Evolutionary conservation across 768 basidiomycete species (phyloP).

Genomic region (Panellus pusillus): DNA sequence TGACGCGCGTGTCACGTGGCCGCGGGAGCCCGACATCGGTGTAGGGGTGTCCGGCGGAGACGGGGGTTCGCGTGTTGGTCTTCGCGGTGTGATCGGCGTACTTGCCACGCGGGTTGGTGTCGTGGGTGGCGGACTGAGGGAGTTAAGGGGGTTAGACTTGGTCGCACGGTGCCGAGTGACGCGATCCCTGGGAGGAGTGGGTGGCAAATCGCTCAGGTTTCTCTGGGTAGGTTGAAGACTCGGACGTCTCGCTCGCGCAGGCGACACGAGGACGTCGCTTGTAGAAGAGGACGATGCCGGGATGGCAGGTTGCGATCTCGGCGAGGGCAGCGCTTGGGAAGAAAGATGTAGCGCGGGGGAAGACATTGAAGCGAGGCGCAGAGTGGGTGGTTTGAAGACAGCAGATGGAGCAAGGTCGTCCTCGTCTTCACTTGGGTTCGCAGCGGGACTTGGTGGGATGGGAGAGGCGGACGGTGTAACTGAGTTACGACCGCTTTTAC

Average conservation of each 20-base stretch:
- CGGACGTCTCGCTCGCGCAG: conserved; percentile 42
- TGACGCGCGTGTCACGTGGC: conserved; percentile 33
- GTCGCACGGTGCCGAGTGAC: conserved; percentile 30
- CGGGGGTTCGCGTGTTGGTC: conserved; percentile 35
- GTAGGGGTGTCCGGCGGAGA: conserved; percentile 51
- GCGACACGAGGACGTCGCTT: conserved; percentile 46
- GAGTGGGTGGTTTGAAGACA: conserved; percentile 63
- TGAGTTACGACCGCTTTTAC: conserved; percentile 41
- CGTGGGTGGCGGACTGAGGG: conserved; percentile 24
- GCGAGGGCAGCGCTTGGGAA: conserved; percentile 54
- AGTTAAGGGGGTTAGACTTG: conserved; percentile 33
- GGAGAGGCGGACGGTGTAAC: conserved; percentile 40
- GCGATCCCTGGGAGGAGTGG: conserved; percentile 28
- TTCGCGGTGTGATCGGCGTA: conserved; percentile 36
- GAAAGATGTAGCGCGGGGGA: conserved; percentile 71
- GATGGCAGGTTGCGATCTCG: conserved; percentile 49
- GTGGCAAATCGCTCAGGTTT: conserved; percentile 40
- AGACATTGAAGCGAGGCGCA: conserved; percentile 71
- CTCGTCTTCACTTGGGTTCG: conserved; percentile 34
- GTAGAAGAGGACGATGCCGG: conserved; percentile 49
- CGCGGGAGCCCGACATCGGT: conserved; percentile 39
- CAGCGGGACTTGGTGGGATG: conserved; percentile 31
- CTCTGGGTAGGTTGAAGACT: conserved; percentile 34
- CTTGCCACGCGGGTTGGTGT: conserved; percentile 25
- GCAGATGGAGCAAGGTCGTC: conserved; percentile 31